Percentiles rank a stretch among this genome's conserved stretches.
phyloP scores from a whole-genome alignment of 2,329 filamentous ascomycete species.

The Exophiala sideris region DNA sequence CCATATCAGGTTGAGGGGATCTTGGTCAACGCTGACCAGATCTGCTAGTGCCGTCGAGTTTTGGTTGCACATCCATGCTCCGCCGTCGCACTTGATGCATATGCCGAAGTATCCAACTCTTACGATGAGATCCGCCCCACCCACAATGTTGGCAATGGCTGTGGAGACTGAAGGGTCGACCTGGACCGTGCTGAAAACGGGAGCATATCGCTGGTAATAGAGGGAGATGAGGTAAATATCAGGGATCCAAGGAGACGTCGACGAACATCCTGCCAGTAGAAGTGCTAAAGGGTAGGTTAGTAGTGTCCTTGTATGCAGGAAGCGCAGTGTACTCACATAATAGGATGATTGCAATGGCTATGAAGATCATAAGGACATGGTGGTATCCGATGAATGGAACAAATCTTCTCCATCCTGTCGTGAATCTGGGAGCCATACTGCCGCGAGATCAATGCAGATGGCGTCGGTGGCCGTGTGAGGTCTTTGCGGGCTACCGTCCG shows the following conservation, averaged over 20 bases:
- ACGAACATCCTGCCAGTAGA: conserved; percentile 91
- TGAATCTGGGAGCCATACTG: conserved; percentile 31
- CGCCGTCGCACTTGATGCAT: conserved; percentile 87
- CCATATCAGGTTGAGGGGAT: conserved; percentile 96
- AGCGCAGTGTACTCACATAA: conserved; percentile 65
- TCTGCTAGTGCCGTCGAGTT: conserved; percentile 92
- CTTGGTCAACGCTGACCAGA: conserved; percentile 83
- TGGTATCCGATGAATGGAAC: conserved; percentile 65
- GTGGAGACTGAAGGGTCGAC: conserved; percentile 83
- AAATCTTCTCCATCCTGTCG: conserved; percentile 43
- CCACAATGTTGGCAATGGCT: conserved; percentile 86
- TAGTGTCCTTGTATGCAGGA: background rate
- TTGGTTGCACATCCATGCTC: conserved; percentile 91
- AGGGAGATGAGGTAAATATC: conserved; percentile 97
- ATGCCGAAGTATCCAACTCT: conserved; percentile 98
- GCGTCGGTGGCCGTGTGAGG: background rate
- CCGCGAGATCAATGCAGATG: conserved; percentile 4
- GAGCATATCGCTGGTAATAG: conserved; percentile 86
- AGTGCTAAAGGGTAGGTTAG: conserved; percentile 58
- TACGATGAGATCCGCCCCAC: conserved; percentile 76
- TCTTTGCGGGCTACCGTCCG: conserved; percentile 17
- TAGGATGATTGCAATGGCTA: conserved; percentile 88
- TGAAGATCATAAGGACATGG: conserved; percentile 95
- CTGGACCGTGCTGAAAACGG: conserved; percentile 78
- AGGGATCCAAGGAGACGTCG: conserved; percentile 89